phyloP scores from a whole-genome alignment of 208 protist species.

The Wallacemonas sp. region DNA sequence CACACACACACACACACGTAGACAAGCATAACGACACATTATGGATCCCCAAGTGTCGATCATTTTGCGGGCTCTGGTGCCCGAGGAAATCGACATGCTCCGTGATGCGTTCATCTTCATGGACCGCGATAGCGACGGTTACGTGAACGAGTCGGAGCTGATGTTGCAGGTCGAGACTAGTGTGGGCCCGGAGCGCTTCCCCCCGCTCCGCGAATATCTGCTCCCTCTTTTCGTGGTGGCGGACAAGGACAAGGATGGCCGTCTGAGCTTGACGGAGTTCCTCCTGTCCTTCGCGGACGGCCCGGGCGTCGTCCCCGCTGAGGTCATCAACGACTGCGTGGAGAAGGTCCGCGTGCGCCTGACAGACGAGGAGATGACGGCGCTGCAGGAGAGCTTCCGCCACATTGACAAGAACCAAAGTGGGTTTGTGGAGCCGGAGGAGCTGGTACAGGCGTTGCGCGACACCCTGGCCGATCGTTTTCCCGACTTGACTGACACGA shows the following conservation, averaged over 20 bases:
- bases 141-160: constrained; percentile 57
- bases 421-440: constrained; percentile 70
- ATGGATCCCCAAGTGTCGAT: constrained; percentile 28
- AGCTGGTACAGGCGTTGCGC: constrained; percentile 61
- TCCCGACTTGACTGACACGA: constrained; percentile 62
- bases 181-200: constrained; percentile 57
- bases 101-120: constrained; percentile 90
- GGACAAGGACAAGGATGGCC: constrained; percentile 69
- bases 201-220: constrained; percentile 60
- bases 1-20: constrained; percentile 12
- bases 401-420: constrained; percentile 70
- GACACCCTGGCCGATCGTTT: constrained; percentile 50
- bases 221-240: constrained; percentile 70
- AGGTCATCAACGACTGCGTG: constrained; percentile 83
- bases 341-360: constrained; percentile 72
- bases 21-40: no score
- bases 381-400: constrained; percentile 76
- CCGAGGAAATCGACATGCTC: constrained; percentile 89
- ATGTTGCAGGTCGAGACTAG: constrained; percentile 42
- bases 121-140: constrained; percentile 82
- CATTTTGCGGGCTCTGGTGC: constrained; percentile 47
- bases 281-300: constrained; percentile 74
- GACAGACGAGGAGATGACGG: constrained; percentile 76
- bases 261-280: constrained; percentile 77
- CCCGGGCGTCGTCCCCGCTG: constrained; percentile 81